A percentile compares a stretch with the other conserved stretches of the same genome.
phyloP scores from a whole-genome alignment of 2,329 filamentous ascomycete genomes.

The Ustulina deusta region DNA sequence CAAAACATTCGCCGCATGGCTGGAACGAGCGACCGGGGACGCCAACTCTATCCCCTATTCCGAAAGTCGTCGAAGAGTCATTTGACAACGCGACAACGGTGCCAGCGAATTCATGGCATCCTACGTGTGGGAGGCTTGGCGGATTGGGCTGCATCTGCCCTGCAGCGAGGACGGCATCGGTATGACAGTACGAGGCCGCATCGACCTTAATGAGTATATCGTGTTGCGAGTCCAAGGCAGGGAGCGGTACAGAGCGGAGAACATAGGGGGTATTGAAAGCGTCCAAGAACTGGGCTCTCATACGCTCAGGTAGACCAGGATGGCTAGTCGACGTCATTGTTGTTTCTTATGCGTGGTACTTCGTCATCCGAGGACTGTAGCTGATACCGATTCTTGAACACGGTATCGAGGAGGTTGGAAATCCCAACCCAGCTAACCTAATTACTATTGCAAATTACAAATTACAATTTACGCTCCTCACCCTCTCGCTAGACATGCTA shows the following conservation, averaged over 20 bases:
- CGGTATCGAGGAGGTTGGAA: not conserved
- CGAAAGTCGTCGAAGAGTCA: constrained; percentile 30
- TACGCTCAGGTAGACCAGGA: constrained; percentile 41
- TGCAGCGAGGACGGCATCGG: constrained; percentile 49
- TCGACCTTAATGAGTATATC: constrained; percentile 60
- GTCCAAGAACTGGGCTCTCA: constrained; percentile 57
- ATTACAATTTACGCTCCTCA: not conserved
- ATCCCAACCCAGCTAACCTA: no score
- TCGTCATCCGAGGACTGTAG: not conserved
- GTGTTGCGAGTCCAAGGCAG: constrained; percentile 48
- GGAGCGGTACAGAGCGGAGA: constrained; percentile 53
- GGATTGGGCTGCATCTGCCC: constrained; percentile 51
- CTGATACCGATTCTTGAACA: no score
- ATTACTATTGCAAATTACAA: not conserved
- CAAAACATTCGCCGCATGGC: constrained; percentile 56
- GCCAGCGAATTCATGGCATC: constrained; percentile 61
- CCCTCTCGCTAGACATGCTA: not conserved
- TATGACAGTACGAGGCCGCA: constrained; percentile 62
- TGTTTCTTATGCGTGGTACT: not conserved
- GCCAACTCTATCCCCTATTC: constrained; percentile 53
- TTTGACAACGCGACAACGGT: constrained; percentile 53
- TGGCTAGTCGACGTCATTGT: constrained; percentile 15
- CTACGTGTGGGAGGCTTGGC: constrained; percentile 56
- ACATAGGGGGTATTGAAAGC: constrained; percentile 57
- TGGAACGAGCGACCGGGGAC: constrained; percentile 57